These are phyloP conservation scores for Pezicula radicicola DNA, from an alignment of 2,329 filamentous ascomycete genomes.

Conservation along the genomic window DNA sequence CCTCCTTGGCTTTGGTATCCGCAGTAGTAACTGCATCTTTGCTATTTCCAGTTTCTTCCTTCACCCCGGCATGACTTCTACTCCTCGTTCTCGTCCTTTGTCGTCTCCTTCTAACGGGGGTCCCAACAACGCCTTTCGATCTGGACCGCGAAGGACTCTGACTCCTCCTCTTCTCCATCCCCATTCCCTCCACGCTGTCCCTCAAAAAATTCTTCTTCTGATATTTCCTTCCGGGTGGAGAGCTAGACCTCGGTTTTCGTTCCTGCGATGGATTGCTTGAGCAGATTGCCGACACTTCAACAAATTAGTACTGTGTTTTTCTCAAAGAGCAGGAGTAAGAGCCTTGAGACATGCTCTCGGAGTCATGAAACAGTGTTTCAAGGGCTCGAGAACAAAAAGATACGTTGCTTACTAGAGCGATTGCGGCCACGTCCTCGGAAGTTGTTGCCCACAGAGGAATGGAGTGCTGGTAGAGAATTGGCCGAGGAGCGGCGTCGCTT, in stretches of 20 bases:
- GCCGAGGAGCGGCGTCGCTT: slow-evolving; percentile 24
- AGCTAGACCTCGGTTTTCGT: background rate
- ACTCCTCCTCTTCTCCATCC: slow-evolving; percentile 13
- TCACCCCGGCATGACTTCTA: too few relatives aligned
- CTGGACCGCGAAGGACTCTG: slow-evolving; percentile 16
- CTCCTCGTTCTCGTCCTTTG: slow-evolving; percentile 15
- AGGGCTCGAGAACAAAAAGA: too few relatives aligned
- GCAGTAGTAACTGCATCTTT: too few relatives aligned
- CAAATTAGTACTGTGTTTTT: too few relatives aligned
- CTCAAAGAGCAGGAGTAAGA: too few relatives aligned
- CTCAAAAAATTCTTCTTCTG: slow-evolving; percentile 3
- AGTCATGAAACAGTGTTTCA: too few relatives aligned
- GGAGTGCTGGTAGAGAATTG: slow-evolving; percentile 7
- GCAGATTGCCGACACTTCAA: background rate
- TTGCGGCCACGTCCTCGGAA: slow-evolving; percentile 23
- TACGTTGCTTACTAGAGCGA: slow-evolving; percentile 7
- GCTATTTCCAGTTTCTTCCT: too few relatives aligned
- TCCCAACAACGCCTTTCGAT: background rate
- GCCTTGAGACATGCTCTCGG: background rate
- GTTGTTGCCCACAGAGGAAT: slow-evolving; percentile 16
- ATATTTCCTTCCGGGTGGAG: slow-evolving; percentile 11
- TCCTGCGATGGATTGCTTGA: background rate
- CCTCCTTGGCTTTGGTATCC: too few relatives aligned
- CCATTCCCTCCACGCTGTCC: background rate
- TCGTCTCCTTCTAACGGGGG: slow-evolving; percentile 9